Base-by-base conservation (phyloP, 371 early-diverging fungal genomes). In the Apophysomyces ossiformis region DNA sequence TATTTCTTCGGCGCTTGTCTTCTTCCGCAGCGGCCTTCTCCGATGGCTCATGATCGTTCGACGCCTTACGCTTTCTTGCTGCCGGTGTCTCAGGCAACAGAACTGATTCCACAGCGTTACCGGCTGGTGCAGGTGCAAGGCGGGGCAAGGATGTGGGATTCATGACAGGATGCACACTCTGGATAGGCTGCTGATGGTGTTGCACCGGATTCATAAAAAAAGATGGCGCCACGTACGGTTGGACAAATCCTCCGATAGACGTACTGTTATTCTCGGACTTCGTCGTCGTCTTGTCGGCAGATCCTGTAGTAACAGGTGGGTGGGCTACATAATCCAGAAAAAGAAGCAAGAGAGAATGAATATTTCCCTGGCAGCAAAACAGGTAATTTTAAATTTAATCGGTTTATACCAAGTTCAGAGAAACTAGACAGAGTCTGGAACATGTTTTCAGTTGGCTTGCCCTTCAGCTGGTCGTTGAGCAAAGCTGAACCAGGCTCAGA, bases 1-100 rank as follows among this genome's bases (percentile, higher is more conserved):
- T 98, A 83, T 98, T 98, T 38, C 97, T 83, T 21, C 89, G 81
- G 54, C 98, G 89, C 79, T 96, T 96, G 74, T 96, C 97, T 59
- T 91, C 93, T 64, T 89, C 90, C 5, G 88, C 80, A 7, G 70
- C 65, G 5, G 68, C 36, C 4, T 69, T 58, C 39, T 82, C 76
- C 2, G 37, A 18, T 5, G 46, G 35, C 32, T 74, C 71, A 21
- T 65, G 56, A 12, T 54, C 41, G 35, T 37, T n/a, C 47, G 64
- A 36, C 7, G 44, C 12, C 18, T 58, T 37, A 26, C 37, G 58
- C 8, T 21, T 45, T 37, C 45, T 62, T 38, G 62, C 16, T 12
- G 67, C 5, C 12, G 67, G 57, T 37, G 58, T 21, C 36, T 39
- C 45, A 39, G 60, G 38, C 18, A 60, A 9, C 15, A 60, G 8